Conservation (phyloP, 75 land plant species). For the Pinus albicaulis region DNA sequence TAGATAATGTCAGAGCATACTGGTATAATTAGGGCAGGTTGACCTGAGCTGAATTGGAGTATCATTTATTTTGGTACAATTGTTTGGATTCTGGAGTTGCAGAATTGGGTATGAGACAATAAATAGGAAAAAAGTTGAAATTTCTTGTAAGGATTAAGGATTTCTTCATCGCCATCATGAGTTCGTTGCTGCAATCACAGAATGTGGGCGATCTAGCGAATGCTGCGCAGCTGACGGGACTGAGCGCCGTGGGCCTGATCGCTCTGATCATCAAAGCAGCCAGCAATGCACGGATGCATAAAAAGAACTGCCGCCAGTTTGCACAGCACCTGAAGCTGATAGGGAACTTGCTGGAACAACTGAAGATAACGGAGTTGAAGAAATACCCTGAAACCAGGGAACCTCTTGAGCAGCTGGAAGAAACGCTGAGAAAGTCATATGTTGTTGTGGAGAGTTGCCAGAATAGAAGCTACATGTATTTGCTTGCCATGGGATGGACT, state of each 20-base stretch:
- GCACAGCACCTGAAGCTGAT: conserved; percentile 88
- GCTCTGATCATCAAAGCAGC: conserved; percentile 69
- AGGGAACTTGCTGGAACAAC: conserved; percentile 79
- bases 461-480: conserved; percentile 77
- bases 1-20: too few relatives aligned
- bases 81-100: too few relatives aligned
- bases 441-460: conserved; percentile 77
- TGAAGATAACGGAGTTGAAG: conserved; percentile 79
- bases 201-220: conserved; percentile 62
- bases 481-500: conserved; percentile 94
- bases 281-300: conserved; percentile 87
- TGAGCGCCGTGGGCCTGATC: conserved; percentile 67
- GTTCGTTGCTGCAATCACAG: too few relatives aligned
- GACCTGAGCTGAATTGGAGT: too few relatives aligned
- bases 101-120: too few relatives aligned
- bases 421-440: conserved; percentile 66
- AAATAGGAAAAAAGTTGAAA: too few relatives aligned
- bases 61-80: too few relatives aligned
- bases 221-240: conserved; percentile 68
- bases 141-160: too few relatives aligned
- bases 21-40: too few relatives aligned
- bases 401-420: conserved; percentile 87
- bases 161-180: too few relatives aligned
- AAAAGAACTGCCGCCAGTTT: conserved; percentile 79
- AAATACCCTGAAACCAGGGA: conserved; percentile 79